Base-by-base conservation (phyloP, 1,284 basidiomycete species). In the Pseudomicrostroma phylloplanum region DNA sequence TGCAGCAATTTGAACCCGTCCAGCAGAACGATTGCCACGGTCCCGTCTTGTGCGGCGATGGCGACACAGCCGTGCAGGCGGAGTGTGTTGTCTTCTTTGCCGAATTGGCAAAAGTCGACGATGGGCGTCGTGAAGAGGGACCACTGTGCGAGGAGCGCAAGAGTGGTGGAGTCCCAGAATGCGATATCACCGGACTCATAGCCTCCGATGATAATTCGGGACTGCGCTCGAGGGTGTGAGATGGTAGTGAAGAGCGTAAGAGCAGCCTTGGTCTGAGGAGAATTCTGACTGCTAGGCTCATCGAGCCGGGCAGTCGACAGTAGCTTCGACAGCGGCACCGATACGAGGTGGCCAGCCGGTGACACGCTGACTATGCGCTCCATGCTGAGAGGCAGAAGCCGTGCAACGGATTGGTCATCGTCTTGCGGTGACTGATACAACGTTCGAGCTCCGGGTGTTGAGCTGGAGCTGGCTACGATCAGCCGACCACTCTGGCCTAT, bases 1-100 rank as follows among this genome's bases (percentile, higher is more conserved):
- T 88, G 89, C 43, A 90, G 80, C 60, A 89, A 58, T 25, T 56
- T 58, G 40, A 62, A 21, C 17, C 61, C 61, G 30, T 62, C 61
- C 40, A 62, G 56, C 7, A 55, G 51, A 19, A 62, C 7, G 25
- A 62, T 26, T 17, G 59, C 15, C 9, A 62, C 59, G 1, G 61
- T 62, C 9, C 39, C 51, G 51, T 54, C 51, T 17, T 15, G n/a
- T 19, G 21, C 25, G 7, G 21, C 51, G 25, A 54, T 19, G 51
- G 51, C 51, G 51, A 54, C 21, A 25, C 51, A 54, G 17, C 51
- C 51, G 51, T 17, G 21, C 15, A 54, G 51, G 51, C 51, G 51
- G 7, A 25, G 26, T 6, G 21, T 54, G 51, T 25, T 25, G 21
- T 25, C 51, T 6, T 54, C 51, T 17, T 17, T 15, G 21, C 21